Conservation (phyloP, 441 rosid genomes). For the Croton laevigatus region DNA sequence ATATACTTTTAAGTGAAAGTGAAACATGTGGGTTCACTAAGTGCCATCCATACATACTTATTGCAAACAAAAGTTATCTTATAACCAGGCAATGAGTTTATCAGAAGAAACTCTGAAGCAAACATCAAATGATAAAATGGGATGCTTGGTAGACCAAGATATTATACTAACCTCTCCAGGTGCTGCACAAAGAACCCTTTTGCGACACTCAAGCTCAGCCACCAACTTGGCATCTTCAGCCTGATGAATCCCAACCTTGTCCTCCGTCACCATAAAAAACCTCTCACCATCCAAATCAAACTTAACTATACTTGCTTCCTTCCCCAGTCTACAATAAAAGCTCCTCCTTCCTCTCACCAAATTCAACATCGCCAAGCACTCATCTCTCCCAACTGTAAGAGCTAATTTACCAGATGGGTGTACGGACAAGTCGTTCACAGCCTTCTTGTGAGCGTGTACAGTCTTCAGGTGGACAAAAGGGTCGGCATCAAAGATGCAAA, state of each 20-base stretch:
- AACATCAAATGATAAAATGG: not conserved
- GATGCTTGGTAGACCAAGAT: not conserved
- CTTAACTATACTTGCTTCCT: constrained; percentile 64
- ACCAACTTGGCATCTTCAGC: constrained; percentile 84
- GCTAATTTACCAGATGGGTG: constrained; percentile 86
- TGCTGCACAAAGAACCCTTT: constrained; percentile 71
- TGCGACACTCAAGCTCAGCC: constrained; percentile 50
- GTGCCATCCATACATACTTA: not conserved
- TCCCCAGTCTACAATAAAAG: constrained; percentile 64
- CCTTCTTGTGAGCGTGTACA: constrained; percentile 59
- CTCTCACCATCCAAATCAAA: constrained; percentile 59
- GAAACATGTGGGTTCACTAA: no score
- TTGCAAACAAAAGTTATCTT: not conserved
- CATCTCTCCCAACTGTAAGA: constrained; percentile 73
- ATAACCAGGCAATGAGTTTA: not conserved
- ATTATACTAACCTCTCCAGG: constrained; percentile 57
- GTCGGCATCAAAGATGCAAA: constrained; percentile 75
- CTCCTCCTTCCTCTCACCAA: constrained; percentile 87
- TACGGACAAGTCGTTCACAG: constrained; percentile 64
- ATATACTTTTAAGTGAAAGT: not conserved
- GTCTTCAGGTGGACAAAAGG: constrained; percentile 81
- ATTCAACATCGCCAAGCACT: constrained; percentile 82
- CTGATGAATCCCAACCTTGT: constrained; percentile 64
- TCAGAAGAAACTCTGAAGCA: no score
- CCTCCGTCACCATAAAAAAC: constrained; percentile 69